Percentiles rank a stretch among this genome's conserved stretches.
Conservation (phyloP, 2,329 filamentous ascomycete species). For the Fusarium veterinarium region DNA sequence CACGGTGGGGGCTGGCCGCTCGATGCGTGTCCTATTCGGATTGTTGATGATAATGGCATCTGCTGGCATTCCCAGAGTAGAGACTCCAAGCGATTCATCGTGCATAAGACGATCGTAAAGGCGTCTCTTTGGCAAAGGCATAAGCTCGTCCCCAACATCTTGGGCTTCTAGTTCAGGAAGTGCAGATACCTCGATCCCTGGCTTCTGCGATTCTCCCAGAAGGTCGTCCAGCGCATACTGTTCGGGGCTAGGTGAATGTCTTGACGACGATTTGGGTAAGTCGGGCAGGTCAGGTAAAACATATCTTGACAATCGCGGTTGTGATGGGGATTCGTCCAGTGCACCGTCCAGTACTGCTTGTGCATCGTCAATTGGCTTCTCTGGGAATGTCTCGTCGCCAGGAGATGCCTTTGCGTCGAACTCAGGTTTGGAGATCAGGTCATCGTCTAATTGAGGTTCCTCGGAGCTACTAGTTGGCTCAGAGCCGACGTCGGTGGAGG, state of each 20-base stretch:
- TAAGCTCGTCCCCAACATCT: neutral
- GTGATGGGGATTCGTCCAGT: neutral
- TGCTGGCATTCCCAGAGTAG: constrained; percentile 52
- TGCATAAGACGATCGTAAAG: constrained; percentile 46
- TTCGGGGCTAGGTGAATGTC: neutral
- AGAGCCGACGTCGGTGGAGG: neutral
- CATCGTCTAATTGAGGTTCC: neutral
- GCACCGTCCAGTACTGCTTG: neutral
- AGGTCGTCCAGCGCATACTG: constrained; percentile 1
- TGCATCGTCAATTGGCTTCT: neutral
- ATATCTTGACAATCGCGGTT: neutral
- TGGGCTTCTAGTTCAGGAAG: constrained; percentile 14
- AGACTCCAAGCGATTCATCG: constrained; percentile 47
- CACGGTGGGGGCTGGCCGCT: constrained; percentile 25
- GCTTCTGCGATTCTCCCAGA: neutral
- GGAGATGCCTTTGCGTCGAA: neutral
- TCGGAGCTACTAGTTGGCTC: neutral
- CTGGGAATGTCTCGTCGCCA: neutral
- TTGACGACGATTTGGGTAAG: neutral
- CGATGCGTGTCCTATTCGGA: constrained; percentile 46
- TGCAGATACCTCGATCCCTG: neutral
- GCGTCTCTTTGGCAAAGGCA: neutral
- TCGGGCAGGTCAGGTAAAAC: neutral
- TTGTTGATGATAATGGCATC: constrained; percentile 61
- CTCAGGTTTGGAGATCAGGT: neutral